These are phyloP conservation scores for Pythium brassicae DNA, from an alignment of 352 stramenopile genomes.

Conservation along the genomic window DNA sequence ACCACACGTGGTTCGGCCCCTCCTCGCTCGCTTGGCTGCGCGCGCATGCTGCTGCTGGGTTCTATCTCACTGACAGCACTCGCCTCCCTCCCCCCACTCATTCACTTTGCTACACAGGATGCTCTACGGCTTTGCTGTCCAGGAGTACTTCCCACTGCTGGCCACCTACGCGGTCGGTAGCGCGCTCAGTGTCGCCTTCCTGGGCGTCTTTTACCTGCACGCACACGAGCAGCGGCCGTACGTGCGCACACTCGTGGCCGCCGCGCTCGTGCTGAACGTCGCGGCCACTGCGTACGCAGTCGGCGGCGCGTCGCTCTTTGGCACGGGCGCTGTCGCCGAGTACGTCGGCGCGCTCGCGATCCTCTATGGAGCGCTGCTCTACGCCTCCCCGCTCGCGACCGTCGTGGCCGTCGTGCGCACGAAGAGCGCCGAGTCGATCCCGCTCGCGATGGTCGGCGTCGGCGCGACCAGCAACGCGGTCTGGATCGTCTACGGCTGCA, in stretches of 20 bases:
- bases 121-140: slow-evolving; percentile 32
- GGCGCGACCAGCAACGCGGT: slow-evolving; percentile 34
- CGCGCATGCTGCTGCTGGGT: neutral
- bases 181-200: slow-evolving; percentile 34
- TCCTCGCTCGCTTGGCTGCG: neutral
- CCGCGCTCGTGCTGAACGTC: slow-evolving; percentile 21
- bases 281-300: slow-evolving; percentile 17
- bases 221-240: slow-evolving; percentile 14
- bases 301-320: slow-evolving; percentile 8
- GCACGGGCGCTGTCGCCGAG: slow-evolving; percentile 8
- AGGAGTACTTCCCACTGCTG: slow-evolving; percentile 51
- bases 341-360: slow-evolving; percentile 27
- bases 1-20: slow-evolving; percentile 34
- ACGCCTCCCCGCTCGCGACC: slow-evolving; percentile 29
- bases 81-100: neutral
- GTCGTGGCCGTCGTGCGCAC: slow-evolving; percentile 23
- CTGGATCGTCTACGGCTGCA: slow-evolving; percentile 33
- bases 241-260: slow-evolving; percentile 14
- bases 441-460: slow-evolving; percentile 31
- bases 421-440: slow-evolving; percentile 29
- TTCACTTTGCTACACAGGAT: slow-evolving; percentile 21
- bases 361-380: slow-evolving; percentile 23
- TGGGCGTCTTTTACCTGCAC: slow-evolving; percentile 41
- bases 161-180: slow-evolving; percentile 28
- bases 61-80: neutral